Evolutionary conservation across 2,329 filamentous ascomycete genomes (phyloP), one percentile per base, ranked within the genome.

Genomic region (Pseudogymnoascus sp.): DNA sequence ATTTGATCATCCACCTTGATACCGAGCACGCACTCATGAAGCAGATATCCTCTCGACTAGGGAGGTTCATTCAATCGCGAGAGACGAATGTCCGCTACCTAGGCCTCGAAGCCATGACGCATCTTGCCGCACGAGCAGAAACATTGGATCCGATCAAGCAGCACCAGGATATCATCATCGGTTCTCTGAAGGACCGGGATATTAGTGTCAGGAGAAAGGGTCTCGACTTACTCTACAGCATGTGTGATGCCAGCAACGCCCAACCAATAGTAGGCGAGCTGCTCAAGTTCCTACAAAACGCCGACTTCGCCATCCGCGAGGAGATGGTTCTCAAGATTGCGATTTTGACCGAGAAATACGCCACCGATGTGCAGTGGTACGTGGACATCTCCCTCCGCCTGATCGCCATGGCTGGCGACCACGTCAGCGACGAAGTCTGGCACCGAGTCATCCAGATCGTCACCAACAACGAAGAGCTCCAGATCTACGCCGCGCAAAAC

Each of bases 281-380:
- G 61, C 79, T 99, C 62, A 91, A 93, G 69, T 98, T 97, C 76
- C 84, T 99, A 7, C 93, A 97, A 73, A 96, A 92, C 64, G 95
- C 95, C 60, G 95, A 99, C 76, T 99, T 96, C 76, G 93, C 93
- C 4, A 97, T 99, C 71, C 87, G 96, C 68, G 96, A 99, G 78
- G 95, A 99, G 76, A 99, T 99, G 95, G 95, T 98, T 3, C 81
- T 99, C 67, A 99, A 99, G 79, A 96, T 99, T 77, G 95, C 95
- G 62, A 99, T 99, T 72, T 77, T 99, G 68, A 98, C 96, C 0
- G 95, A 99, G 75, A 98, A 98, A 75, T 99, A 99, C 75, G 95
- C 95, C 23, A 97, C 93, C 0, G 95, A 99, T 73, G 91, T 96
- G 19, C 93, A 98, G 79, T 99, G 95, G 95, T 99, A 99, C 76